These are phyloP conservation scores for Rhododendron mucronatum DNA, from an alignment of 148 eudicot genomes.

Conservation along the genomic window DNA sequence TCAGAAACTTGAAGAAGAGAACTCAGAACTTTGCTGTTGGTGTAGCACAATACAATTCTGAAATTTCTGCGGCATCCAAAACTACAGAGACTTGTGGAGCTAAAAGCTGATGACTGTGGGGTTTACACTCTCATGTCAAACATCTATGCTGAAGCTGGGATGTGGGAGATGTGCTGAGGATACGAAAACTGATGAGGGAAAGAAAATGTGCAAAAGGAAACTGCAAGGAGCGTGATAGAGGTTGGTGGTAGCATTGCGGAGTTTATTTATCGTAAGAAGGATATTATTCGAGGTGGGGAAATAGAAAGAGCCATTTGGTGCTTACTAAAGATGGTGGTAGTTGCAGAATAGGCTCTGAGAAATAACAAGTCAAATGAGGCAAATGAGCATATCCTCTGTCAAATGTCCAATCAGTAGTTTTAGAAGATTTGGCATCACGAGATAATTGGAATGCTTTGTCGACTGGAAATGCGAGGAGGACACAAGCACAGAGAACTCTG, in stretches of 20 bases:
- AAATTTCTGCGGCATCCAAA: too few species aligned
- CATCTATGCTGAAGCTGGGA: slow-evolving; percentile 17
- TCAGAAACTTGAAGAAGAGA: slow-evolving; percentile 10
- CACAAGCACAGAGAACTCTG: too few species aligned
- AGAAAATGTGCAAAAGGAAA: neutral
- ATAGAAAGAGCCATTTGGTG: slow-evolving; percentile 17
- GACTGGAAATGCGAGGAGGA: too few species aligned
- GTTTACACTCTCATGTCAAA: slow-evolving; percentile 19
- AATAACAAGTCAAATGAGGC: too few species aligned
- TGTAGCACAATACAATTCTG: too few species aligned
- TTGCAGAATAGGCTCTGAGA: too few species aligned
- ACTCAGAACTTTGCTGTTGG: neutral
- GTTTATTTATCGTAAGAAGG: slow-evolving; percentile 6
- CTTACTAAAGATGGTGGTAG: slow-evolving; percentile 6
- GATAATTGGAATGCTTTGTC: too few species aligned
- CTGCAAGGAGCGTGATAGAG: slow-evolving; percentile 15
- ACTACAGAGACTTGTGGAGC: slow-evolving; percentile 13
- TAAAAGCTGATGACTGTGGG: slow-evolving; percentile 17
- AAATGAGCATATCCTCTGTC: too few species aligned
- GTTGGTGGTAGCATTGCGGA: slow-evolving; percentile 9
- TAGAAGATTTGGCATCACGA: too few species aligned
- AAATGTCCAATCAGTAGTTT: too few species aligned
- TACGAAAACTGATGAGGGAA: slow-evolving; percentile 1
- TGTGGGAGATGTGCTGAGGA: slow-evolving; percentile 12
- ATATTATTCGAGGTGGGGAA: neutral